These are phyloP conservation scores for Mycosarcoma mackinlayi DNA, from an alignment of 1,284 basidiomycete genomes.

Conservation along the genomic window DNA sequence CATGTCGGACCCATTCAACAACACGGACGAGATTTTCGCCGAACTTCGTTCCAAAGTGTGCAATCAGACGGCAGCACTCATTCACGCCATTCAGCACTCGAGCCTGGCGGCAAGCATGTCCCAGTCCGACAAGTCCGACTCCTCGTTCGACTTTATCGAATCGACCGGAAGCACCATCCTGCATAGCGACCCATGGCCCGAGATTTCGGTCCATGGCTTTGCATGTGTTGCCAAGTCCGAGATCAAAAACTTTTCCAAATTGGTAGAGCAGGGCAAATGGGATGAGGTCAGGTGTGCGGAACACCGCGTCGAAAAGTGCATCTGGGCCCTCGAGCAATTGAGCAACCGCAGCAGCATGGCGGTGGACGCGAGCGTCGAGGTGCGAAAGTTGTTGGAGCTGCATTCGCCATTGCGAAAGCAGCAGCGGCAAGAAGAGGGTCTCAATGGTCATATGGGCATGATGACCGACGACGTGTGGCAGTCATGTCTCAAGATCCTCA, in stretches of 20 bases:
- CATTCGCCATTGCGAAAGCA: conserved; percentile 24
- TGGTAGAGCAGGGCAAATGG: conserved; percentile 16
- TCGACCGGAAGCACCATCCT: conserved; percentile 27
- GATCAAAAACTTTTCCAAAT: conserved; percentile 18
- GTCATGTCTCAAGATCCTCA: conserved; percentile 32
- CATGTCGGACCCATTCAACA: conserved; percentile 20
- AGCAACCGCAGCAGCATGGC: conserved; percentile 34
- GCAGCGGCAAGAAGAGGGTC: conserved; percentile 1
- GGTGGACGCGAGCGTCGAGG: conserved; percentile 27
- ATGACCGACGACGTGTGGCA: conserved; percentile 38
- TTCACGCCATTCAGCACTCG: conserved; percentile 38
- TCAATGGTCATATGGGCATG: neutral
- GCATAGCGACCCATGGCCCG: conserved; percentile 45
- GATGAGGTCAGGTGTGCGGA: conserved; percentile 25
- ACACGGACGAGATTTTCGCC: conserved; percentile 26
- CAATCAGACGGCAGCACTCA: conserved; percentile 37
- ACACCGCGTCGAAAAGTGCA: conserved; percentile 31
- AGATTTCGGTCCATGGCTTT: conserved; percentile 33
- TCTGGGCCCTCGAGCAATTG: conserved; percentile 44
- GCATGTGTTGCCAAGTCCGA: conserved; percentile 35
- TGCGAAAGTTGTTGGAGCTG: conserved; percentile 15
- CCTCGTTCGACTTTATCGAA: conserved; percentile 29
- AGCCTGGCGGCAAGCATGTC: neutral
- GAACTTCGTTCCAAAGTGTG: conserved; percentile 24
- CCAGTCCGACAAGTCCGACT: neutral